Evolutionary conservation across 1,284 basidiomycete genomes (phyloP), one percentile per base, ranked within the genome.

Genomic region (Sporisorium graminicola): DNA sequence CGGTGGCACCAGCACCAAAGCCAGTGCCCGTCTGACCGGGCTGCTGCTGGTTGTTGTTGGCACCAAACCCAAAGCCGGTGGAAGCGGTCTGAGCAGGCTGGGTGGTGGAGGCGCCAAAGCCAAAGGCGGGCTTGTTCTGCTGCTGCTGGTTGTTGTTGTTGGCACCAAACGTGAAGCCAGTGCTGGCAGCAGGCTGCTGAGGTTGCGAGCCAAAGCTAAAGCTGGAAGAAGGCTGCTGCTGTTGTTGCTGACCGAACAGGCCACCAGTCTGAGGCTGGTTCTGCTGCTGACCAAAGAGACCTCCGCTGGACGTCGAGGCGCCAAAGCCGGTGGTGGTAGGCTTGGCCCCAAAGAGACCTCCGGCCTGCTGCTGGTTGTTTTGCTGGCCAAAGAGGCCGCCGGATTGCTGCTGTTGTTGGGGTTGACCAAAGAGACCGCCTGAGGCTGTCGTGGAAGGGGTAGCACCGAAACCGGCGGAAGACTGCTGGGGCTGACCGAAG

Each of bases 311-410:
- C 5, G 69, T 74, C 26, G 64, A 56, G 27, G 76, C 58, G n/a
- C 78, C 78, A 44, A 80, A 80, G 22, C 72, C 75, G 5, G 71
- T 74, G 5, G 66, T 53, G 6, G 74, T 75, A 43, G 79, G 79
- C 42, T 79, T 79, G 61, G 68, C 71, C 53, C 86, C 87, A 66
- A 87, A 87, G 43, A 86, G 82, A 27, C 78, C 82, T 5, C 81
- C 82, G 16, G 86, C 78, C 26, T 75, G 78, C 53, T 83, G 84
- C 66, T 85, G 85, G 74, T 85, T 82, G 54, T 65, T 58, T 52
- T 86, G 79, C 37, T 81, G 78, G 3, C 86, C 86, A 57, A 87
- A 87, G 16, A 85, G 72, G 40, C 84, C 80, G 14, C 78, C 77
- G 8, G 78, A 61, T 35, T 79, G 76, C 61, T 77, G 75, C 65